phyloP scores from a whole-genome alignment of 176 grass and related monocot genomes.

The Oryza glaberrima region DNA sequence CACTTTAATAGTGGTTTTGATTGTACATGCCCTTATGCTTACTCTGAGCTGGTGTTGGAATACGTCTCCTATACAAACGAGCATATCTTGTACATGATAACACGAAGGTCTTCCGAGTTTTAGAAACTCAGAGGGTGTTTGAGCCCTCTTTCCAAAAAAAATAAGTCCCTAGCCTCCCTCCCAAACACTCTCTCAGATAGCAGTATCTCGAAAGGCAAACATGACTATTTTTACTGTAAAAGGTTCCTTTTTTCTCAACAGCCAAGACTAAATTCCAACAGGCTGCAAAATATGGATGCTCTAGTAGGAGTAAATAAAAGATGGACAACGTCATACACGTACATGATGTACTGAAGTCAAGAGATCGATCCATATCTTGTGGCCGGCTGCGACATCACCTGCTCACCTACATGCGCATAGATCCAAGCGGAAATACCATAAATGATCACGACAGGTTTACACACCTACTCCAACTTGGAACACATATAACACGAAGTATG shows the following conservation, averaged over 20 bases:
- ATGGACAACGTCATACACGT: neutral
- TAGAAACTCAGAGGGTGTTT: no score
- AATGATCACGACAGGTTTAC: neutral
- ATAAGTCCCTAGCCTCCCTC: no score
- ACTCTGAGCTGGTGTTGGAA: neutral
- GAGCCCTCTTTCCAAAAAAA: no score
- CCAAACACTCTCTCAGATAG: no score
- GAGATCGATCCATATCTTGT: neutral
- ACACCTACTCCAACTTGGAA: constrained; percentile 26
- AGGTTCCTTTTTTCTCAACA: no score
- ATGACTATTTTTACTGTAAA: neutral
- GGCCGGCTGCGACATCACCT: constrained; percentile 27
- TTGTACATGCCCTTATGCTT: neutral
- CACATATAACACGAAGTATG: neutral
- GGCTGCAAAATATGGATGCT: neutral
- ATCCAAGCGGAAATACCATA: constrained; percentile 29
- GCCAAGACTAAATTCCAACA: neutral
- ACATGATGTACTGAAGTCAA: neutral
- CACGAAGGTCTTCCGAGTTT: no score
- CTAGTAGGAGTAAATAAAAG: no score
- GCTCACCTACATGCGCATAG: constrained; percentile 19
- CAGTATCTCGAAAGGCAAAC: neutral
- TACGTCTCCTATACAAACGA: neutral
- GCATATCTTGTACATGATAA: neutral
- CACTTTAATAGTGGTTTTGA: no score